Evolutionary conservation across 306 rosid species (phyloP), one percentile per base, ranked within the genome.

Genomic region (Albizia julibrissin): DNA sequence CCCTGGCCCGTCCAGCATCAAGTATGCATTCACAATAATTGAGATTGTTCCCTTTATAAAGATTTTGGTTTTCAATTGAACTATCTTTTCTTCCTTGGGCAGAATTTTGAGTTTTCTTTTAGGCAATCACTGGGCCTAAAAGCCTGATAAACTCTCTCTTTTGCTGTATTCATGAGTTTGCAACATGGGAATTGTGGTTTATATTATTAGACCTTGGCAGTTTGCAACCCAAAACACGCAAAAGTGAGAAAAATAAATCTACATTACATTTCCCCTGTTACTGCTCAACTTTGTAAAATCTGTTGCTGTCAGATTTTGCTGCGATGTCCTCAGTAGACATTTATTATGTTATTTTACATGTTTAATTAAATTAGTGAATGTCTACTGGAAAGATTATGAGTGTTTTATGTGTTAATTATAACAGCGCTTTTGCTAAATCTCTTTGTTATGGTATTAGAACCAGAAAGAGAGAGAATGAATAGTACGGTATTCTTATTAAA

Each of bases 161-260:
- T 70, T 39, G 49, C 67, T 52, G 42, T 31, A 15, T 76, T 66
- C 77, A 61, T 81, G 81, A 43, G 43, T 68, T 80, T 75, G 61
- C 68, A 64, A 65, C 62, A 77, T 66, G 65, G 43, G 44, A 76
- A 19, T 54, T 71, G 33, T 42, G 19, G 33, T 69, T 39, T 21
- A 21, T 69, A 46, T 37, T 64, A 33, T 69, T 21, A 15, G 61
- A 27, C 33, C 37, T 77, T 49, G 72, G 74, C 29, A 74, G 40
- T 64, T 64, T 64, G 69, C 42, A 10, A 24, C 76, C 65, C 52
- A 68, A 16, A 80, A 69, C 12, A 31, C 46, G 10, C 3, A 24
- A 29, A 54, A 4, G 67, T 31, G 69, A 67, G 61, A 15, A 58
- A 39, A 68, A 61, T 10, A 21, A 42, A 43, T 76, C 56, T 11